Evolutionary conservation across 2,329 filamentous ascomycete species (phyloP), one percentile per base, ranked within the genome.

Genomic region (Gremmenia infestans): DNA sequence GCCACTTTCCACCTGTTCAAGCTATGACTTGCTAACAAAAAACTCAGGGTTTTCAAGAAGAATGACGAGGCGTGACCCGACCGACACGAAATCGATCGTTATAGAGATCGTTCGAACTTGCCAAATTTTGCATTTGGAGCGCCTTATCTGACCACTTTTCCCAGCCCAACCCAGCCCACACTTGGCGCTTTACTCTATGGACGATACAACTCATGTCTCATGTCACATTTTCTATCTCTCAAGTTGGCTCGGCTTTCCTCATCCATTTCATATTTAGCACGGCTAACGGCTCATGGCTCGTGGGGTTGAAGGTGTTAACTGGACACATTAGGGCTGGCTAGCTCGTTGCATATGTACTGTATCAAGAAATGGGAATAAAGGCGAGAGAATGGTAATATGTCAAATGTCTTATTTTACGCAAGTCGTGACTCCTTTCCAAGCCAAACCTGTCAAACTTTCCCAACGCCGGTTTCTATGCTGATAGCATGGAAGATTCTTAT

Each of bases 41-140:
- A 17, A 28, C 17, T 42, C 25, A 66, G 64, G 49, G 65, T 67
- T 22, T 67, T 67, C 42, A 66, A 65, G 37, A 55, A 58, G 35
- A 50, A 46, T 12, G 48, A 50, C n/a, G 52, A 54, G 32, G 40
- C 25, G 23, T 52, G 15, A 40, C 40, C 39, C 17, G 7, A 17
- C 25, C 12, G 7, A 36, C 15, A 37, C n/a, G n/a, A n/a, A 14
- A 36, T 15, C 19, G 11, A 36, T 17, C 15, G 7, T 32, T 12
- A 40, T 17, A 9, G 12, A 23, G 32, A 39, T 8, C 8, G 11
- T 35, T 22, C 19, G 7, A 22, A 28, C 37, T 40, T 23, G 22
- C 25, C 17, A 17, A 32, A 25, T n/a, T 50, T 22, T 19, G 14
- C 1, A 19, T n/a, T n/a, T 17, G n/a, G 15, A 22, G 11, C 6